phyloP scores from a whole-genome alignment of 2,329 filamentous ascomycete species.

The Epichloe aotearoae region DNA sequence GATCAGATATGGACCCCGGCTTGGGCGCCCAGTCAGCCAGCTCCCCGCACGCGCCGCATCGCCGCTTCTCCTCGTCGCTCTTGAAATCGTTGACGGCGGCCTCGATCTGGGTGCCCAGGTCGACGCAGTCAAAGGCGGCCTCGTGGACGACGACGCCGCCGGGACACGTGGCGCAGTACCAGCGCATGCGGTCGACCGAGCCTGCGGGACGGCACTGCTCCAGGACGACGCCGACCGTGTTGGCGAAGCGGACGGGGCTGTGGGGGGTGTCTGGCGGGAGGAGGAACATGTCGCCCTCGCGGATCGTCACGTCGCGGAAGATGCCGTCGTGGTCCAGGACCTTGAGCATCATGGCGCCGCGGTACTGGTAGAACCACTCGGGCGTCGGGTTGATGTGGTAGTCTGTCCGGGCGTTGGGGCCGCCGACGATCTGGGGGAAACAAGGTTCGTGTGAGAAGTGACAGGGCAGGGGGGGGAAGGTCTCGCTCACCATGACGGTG shows the following conservation, averaged over 20 bases:
- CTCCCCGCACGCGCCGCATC: slow-evolving; percentile 62
- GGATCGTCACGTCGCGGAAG: slow-evolving; percentile 79
- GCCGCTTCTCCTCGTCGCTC: slow-evolving; percentile 51
- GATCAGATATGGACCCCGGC: slow-evolving; percentile 44
- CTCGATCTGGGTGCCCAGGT: slow-evolving; percentile 92
- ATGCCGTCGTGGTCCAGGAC: slow-evolving; percentile 54
- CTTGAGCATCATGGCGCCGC: slow-evolving; percentile 85
- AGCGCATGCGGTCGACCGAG: slow-evolving; percentile 67
- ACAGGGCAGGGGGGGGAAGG: background rate
- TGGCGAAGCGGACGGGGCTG: slow-evolving; percentile 83
- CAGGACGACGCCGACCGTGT: slow-evolving; percentile 88
- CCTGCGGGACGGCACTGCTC: slow-evolving; percentile 66
- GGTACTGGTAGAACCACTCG: slow-evolving; percentile 97
- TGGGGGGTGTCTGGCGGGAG: slow-evolving; percentile 91
- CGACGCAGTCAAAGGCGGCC: slow-evolving; percentile 73
- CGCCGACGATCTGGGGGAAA: slow-evolving; percentile 62
- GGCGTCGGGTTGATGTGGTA: slow-evolving; percentile 96
- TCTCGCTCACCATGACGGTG: slow-evolving; percentile 56
- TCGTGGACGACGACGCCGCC: slow-evolving; percentile 59
- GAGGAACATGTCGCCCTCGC: slow-evolving; percentile 87
- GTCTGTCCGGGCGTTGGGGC: slow-evolving; percentile 89
- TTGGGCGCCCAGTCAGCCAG: slow-evolving; percentile 59
- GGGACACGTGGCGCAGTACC: slow-evolving; percentile 70
- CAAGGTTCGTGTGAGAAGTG: too few relatives aligned
- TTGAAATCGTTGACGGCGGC: slow-evolving; percentile 74